Base-by-base conservation (phyloP, 1,139 yeast species). In the Candida sp. region DNA sequence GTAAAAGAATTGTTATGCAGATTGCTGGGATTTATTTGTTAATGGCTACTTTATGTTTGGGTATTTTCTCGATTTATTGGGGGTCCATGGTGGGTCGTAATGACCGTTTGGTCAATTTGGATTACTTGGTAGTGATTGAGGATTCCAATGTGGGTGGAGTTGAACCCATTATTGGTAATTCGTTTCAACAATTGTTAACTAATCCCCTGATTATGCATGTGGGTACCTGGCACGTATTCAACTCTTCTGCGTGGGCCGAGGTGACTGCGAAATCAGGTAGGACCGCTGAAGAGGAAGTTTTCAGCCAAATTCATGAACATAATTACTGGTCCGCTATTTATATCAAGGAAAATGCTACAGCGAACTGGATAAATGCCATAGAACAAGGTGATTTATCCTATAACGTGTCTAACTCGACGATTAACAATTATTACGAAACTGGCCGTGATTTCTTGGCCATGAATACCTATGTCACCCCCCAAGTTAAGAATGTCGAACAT, bases 161-260 rank as follows among this genome's bases (percentile, higher is more conserved):
- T 0, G 53, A 52, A 3, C 73, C 75, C 0, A 30, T 60, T 1
- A 63, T 73, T 38, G 76, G 77, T 2, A 46, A 63, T 35, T 46
- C 57, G 6, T 46, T 70, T 4, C 37, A 33, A 33, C 42, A 53
- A 2, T 38, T 63, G 3, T 39, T 70, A 21, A 33, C 52, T 4
- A 48, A 59, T 2, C 50, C 57, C 1, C 37, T 40, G 9, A 70
- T 62, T 1, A 42, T 47, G 38, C 25, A 34, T 2, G 45, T 55
- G n/a, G 81, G 77, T 1, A 64, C 66, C 12, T 81, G 84, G 84
- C 53, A 59, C 5, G 44, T 73, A 7, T 60, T 47, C 42, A 54
- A 61, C 50, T 41, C 61, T 51, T 58, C 61, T 40, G 59, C 61
- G 50, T 56, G 73, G 51, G 49, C 52, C 43, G 45, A 49, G n/a